These are phyloP conservation scores for Cinchona pubescens DNA, from an alignment of 257 asterid species.

Conservation along the genomic window DNA sequence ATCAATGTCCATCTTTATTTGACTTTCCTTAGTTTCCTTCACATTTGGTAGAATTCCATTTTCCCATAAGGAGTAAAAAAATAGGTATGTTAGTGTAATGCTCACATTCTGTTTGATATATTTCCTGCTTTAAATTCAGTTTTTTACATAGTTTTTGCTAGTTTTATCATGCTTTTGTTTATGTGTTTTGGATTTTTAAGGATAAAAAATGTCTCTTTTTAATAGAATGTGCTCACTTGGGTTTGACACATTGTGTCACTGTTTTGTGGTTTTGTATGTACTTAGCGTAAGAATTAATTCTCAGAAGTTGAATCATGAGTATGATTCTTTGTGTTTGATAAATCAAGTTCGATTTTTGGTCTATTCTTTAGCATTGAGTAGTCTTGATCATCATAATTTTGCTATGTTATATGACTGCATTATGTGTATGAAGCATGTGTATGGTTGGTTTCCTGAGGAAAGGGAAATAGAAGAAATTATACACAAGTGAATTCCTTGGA, in stretches of 20 bases:
- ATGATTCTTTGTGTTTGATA: not conserved
- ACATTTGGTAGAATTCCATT: constrained; percentile 6
- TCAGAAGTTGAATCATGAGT: constrained; percentile 6
- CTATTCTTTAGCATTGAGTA: not conserved
- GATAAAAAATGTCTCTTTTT: constrained; percentile 15
- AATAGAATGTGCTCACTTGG: constrained; percentile 4
- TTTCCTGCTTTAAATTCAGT: not conserved
- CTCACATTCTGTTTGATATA: not conserved
- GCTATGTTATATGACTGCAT: not conserved
- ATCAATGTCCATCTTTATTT: constrained; percentile 12
- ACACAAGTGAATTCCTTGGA: too few relatives aligned
- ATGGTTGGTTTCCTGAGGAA: too few relatives aligned
- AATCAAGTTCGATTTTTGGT: not conserved
- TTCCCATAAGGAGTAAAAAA: not conserved
- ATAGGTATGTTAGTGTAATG: constrained; percentile 7
- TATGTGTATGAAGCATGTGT: not conserved
- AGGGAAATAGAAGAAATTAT: too few relatives aligned
- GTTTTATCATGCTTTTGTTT: constrained; percentile 4
- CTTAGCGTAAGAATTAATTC: constrained; percentile 9
- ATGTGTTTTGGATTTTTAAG: constrained; percentile 12
- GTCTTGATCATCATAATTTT: not conserved
- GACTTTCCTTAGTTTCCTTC: constrained; percentile 9
- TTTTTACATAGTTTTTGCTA: not conserved
- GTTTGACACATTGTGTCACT: constrained; percentile 7
- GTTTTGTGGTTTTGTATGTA: not conserved